Evolutionary conservation across 768 basidiomycete species (phyloP), one percentile per base, ranked within the genome.

Genomic region (Lentinus brumalis): DNA sequence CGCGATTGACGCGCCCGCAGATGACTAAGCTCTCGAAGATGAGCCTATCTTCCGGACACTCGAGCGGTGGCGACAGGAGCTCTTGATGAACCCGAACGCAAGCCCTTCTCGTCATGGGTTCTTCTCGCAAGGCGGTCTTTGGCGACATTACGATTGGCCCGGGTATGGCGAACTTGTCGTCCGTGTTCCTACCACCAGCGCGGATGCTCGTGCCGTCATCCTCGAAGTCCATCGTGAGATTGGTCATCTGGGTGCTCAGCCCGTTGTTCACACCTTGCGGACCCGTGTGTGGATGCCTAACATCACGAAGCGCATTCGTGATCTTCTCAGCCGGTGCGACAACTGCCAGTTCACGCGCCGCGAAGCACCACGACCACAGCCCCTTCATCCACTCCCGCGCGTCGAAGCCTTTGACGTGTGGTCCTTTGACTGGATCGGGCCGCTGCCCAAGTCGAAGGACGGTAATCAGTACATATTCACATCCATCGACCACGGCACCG

Each of bases 341-440:
- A 18, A 53, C 3, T 69, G 68, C 42, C 68, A 69, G 30, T 69
- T 67, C 53, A 57, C 55, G 10, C 62, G 65, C 46, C 64, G 60
- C 3, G 60, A 64, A 38, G n/a, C 56, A 32, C 8, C 49, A 5
- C 35, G 45, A 7, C 44, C 50, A 8, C 68, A 69, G 59, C 64
- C 64, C 2, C 57, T 69, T n/a, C 66, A 65, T 41, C 68, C 66
- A 3, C 50, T 69, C 26, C 68, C 68, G 16, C 64, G 64, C 29
- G 47, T 60, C 30, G 59, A 60, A 15, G 65, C 63, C 35, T 58
- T 64, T 11, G 64, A 67, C 49, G 41, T 62, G 15, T 67, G 66
- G 64, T 50, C 68, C 1, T 67, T 67, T 50, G 64, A 69, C 35
- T 69, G 67, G 38, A 52, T 69, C 38, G 68, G 68, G 6, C 64